Percentiles rank a stretch among this genome's conserved stretches.
Evolutionary conservation across 371 early-diverging fungal species (phyloP).

Genomic region (Apophysomyces sp.): DNA sequence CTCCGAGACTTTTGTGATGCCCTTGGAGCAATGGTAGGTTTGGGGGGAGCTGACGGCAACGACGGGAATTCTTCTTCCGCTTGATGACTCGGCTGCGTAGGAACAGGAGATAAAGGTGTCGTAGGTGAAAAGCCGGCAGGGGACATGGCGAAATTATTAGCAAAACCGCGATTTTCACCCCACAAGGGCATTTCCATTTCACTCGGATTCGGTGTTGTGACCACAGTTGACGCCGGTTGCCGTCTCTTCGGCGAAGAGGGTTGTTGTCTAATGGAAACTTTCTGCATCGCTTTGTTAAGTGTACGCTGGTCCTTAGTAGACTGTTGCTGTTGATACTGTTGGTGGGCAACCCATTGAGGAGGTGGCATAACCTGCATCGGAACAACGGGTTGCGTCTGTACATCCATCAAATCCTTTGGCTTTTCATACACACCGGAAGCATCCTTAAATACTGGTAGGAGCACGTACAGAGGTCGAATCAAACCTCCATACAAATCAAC

Average conservation of each 20-base stretch:
- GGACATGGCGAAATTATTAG: constrained; percentile 12
- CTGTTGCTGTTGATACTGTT: constrained; percentile 11
- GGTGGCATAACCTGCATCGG: neutral
- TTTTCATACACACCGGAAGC: constrained; percentile 17
- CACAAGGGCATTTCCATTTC: constrained; percentile 22
- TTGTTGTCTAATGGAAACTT: constrained; percentile 3
- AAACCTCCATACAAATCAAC: constrained; percentile 12
- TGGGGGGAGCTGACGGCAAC: constrained; percentile 11
- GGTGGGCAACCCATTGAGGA: constrained; percentile 10
- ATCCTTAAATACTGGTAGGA: constrained; percentile 35
- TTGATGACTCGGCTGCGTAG: neutral
- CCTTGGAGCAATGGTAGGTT: constrained; percentile 6
- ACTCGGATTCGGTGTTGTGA: constrained; percentile 5
- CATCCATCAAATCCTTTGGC: constrained; percentile 26
- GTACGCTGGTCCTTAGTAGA: neutral
- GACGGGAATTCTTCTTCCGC: constrained; percentile 28
- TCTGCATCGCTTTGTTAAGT: constrained; percentile 1
- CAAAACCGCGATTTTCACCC: constrained; percentile 38
- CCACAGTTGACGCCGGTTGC: neutral
- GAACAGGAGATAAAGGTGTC: neutral
- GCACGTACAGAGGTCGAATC: constrained; percentile 21
- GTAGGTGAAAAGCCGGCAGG: neutral
- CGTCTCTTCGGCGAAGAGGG: neutral
- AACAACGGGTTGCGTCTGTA: neutral
- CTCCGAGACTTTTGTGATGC: constrained; percentile 1